These are phyloP conservation scores for Cladosporium austrohemisphaericum DNA, from an alignment of 2,329 filamentous ascomycete genomes.

Conservation along the genomic window DNA sequence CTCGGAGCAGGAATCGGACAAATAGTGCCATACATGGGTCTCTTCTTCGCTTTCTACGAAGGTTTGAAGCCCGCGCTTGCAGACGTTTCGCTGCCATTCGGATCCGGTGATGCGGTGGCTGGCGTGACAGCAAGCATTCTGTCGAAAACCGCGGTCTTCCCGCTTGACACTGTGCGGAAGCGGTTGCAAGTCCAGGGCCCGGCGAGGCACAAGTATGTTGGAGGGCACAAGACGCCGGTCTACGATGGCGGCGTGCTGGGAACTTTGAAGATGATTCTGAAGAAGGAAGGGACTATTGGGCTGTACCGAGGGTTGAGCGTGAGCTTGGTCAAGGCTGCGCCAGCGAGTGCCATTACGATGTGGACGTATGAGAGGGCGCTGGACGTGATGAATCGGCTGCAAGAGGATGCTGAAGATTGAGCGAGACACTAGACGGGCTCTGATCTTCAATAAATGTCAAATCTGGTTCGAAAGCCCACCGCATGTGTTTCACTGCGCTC, in stretches of 20 bases:
- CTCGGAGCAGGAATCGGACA: conserved; percentile 76
- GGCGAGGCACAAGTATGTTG: conserved; percentile 69
- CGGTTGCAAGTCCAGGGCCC: conserved; percentile 93
- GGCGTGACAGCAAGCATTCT: conserved; percentile 75
- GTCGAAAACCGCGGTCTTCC: conserved; percentile 88
- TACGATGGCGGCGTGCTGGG: conserved; percentile 65
- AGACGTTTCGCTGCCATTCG: conserved; percentile 54
- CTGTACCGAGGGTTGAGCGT: conserved; percentile 86
- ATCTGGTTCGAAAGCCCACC: too few species aligned
- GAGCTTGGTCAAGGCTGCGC: conserved; percentile 83
- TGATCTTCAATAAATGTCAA: too few species aligned
- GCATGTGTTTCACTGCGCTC: too few species aligned
- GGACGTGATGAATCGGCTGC: conserved; percentile 30
- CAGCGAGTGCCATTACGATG: conserved; percentile 87
- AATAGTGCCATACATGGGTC: conserved; percentile 93
- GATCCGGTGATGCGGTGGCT: conserved; percentile 77
- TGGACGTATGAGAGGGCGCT: conserved; percentile 87
- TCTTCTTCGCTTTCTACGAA: conserved; percentile 93
- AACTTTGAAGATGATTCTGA: conserved; percentile 66
- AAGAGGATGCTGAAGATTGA: neutral
- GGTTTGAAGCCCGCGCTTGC: conserved; percentile 51
- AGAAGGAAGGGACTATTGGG: conserved; percentile 70
- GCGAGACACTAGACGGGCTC: too few species aligned
- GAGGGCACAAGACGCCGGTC: conserved; percentile 71
- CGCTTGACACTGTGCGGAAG: conserved; percentile 88